Conservation (phyloP, 257 asterid genomes). For the Solanum commersonii region DNA sequence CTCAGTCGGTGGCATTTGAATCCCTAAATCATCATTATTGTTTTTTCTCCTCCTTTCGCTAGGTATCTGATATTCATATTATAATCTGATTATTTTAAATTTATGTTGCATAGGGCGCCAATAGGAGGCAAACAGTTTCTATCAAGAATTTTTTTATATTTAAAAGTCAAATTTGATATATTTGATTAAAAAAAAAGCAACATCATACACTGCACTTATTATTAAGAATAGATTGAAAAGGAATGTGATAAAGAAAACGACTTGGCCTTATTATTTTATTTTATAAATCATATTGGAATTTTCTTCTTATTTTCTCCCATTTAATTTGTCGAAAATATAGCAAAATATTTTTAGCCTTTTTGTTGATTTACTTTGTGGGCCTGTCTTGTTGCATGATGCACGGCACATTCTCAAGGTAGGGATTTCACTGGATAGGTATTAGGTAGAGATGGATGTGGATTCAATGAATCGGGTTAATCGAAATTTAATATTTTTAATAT, state of each 20-base stretch:
- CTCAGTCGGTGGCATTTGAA: background rate
- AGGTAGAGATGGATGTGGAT: background rate
- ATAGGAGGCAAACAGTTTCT: fast-evolving
- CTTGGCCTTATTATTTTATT: background rate
- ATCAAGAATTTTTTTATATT: fast-evolving
- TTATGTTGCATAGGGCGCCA: fast-evolving
- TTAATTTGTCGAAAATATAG: too few species aligned
- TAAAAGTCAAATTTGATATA: too few species aligned
- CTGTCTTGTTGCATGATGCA: background rate
- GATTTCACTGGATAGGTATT: background rate
- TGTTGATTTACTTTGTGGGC: background rate
- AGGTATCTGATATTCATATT: too few species aligned
- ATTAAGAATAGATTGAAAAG: background rate
- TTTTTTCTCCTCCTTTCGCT: background rate
- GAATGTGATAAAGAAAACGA: background rate
- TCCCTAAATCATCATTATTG: background rate
- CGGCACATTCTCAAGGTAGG: background rate
- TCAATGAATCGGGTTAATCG: background rate
- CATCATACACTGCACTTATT: too few species aligned
- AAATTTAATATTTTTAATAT: too few species aligned
- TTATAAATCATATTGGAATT: background rate
- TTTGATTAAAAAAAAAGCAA: too few species aligned
- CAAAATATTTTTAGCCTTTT: background rate
- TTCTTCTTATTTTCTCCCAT: background rate
- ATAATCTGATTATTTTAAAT: too few species aligned